Evolutionary conservation across 2,329 filamentous ascomycete species (phyloP).

Genomic region (Phialocephala subalpina): DNA sequence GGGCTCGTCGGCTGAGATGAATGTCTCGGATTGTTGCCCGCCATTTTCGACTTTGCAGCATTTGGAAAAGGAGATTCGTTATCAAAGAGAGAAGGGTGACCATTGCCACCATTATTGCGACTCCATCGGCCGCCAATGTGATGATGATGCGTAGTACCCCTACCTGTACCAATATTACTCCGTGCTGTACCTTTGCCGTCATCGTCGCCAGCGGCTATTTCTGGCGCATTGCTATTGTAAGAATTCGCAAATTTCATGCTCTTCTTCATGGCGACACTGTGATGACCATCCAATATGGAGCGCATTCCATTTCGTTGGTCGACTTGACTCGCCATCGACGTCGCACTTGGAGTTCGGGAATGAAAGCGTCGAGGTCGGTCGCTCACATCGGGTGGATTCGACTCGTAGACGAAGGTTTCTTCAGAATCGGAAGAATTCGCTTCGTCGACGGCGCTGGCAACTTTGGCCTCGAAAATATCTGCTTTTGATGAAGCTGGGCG

Average conservation of each 20-base stretch:
- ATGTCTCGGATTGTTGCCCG: constrained; percentile 63
- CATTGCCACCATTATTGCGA: constrained; percentile 70
- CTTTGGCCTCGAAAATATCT: constrained; percentile 97
- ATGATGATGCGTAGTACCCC: constrained; percentile 77
- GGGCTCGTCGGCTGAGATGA: constrained; percentile 76
- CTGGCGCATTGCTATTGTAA: constrained; percentile 64
- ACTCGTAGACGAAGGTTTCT: constrained; percentile 99
- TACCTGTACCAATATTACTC: constrained; percentile 66
- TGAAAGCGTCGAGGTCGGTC: constrained; percentile 80
- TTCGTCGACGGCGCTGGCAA: constrained; percentile 94
- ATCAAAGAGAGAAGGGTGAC: constrained; percentile 76
- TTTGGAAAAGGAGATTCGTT: constrained; percentile 82
- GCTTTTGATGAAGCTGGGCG: constrained; percentile 86
- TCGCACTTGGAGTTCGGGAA: constrained; percentile 92
- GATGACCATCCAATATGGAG: constrained; percentile 72
- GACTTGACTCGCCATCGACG: constrained; percentile 78
- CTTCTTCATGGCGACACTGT: constrained; percentile 77
- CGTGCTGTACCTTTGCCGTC: constrained; percentile 70
- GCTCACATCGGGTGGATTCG: constrained; percentile 79
- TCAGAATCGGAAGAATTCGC: constrained; percentile 97
- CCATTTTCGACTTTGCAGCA: constrained; percentile 68
- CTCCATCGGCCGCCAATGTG: constrained; percentile 84
- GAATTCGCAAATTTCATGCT: constrained; percentile 96
- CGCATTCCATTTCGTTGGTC: constrained; percentile 57
- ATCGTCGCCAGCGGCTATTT: constrained; percentile 65